A percentile compares a stretch with the other conserved stretches of the same genome.
These are phyloP conservation scores for Pyricularia sp. DNA, from an alignment of 2,329 filamentous ascomycete genomes.

Conservation along the genomic window DNA sequence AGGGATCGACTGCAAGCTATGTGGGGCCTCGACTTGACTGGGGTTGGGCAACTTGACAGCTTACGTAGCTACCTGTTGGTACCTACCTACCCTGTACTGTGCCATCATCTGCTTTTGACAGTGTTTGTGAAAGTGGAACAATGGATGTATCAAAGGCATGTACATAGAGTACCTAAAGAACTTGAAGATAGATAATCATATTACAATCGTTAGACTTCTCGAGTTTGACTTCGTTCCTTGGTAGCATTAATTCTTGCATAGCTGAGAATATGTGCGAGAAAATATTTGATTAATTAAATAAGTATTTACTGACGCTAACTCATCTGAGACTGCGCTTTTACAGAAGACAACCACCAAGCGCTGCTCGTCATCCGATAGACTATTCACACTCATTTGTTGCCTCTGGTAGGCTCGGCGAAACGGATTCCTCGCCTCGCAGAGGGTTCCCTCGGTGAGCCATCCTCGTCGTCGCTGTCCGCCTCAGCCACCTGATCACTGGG, in stretches of 20 bases:
- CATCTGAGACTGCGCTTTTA: not conserved
- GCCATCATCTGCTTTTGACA: not conserved
- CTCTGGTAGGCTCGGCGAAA: slow-evolving; percentile 38
- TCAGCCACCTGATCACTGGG: slow-evolving; percentile 23
- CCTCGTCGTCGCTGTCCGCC: slow-evolving; percentile 42
- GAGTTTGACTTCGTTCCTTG: not conserved
- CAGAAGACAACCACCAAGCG: not conserved
- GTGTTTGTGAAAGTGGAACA: too few relatives aligned
- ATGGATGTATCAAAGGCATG: too few relatives aligned
- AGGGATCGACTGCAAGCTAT: not conserved
- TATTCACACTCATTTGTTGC: not conserved
- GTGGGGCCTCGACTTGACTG: not conserved
- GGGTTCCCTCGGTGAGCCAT: slow-evolving; percentile 37
- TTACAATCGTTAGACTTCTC: not conserved
- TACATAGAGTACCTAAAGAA: too few relatives aligned
- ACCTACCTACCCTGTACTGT: not conserved
- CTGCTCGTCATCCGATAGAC: not conserved
- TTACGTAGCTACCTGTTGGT: not conserved
- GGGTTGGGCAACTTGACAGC: too few relatives aligned
- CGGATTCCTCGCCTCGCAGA: slow-evolving; percentile 42
- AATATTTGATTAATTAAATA: not conserved
- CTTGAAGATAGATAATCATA: not conserved
- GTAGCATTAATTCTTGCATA: not conserved
- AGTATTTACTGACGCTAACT: not conserved
- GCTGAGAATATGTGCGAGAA: not conserved